A percentile compares a stretch with the other conserved stretches of the same genome.
These are phyloP conservation scores for Cenchrus americanus DNA, from an alignment of 176 grass and related monocot genomes.

Conservation along the genomic window DNA sequence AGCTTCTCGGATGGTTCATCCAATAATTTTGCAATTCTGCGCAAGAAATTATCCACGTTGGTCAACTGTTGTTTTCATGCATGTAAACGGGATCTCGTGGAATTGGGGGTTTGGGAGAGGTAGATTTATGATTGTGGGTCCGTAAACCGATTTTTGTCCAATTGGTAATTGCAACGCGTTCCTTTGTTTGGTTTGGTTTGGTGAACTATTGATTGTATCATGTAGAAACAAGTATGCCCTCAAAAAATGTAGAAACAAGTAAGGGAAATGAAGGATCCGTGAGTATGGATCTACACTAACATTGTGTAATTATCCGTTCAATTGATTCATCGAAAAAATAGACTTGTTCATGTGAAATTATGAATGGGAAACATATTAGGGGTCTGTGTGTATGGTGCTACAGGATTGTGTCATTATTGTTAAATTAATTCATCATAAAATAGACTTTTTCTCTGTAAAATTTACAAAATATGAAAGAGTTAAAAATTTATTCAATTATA, in stretches of 20 bases:
- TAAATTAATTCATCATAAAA: neutral
- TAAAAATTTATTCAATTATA: neutral
- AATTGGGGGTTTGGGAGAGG: neutral
- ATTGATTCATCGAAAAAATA: neutral
- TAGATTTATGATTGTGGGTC: neutral
- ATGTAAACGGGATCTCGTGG: conserved; percentile 12
- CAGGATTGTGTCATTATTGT: neutral
- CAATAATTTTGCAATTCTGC: neutral
- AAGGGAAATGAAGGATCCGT: neutral
- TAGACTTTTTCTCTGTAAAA: neutral
- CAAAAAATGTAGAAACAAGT: neutral
- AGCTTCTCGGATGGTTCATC: too few relatives aligned
- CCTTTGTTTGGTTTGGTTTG: too few relatives aligned
- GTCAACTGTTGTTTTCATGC: neutral
- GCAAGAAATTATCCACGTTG: neutral
- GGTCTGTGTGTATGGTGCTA: neutral
- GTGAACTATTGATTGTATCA: too few relatives aligned
- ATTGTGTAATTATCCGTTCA: neutral
- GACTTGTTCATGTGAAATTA: neutral
- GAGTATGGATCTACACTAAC: neutral
- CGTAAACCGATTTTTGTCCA: neutral
- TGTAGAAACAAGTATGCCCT: neutral
- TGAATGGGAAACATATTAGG: neutral
- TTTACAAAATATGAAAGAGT: neutral
- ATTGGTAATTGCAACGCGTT: neutral